Percentiles rank a stretch among this genome's conserved stretches.
phyloP scores from a whole-genome alignment of 2,329 filamentous ascomycete genomes.

The Fusarium papillatum region DNA sequence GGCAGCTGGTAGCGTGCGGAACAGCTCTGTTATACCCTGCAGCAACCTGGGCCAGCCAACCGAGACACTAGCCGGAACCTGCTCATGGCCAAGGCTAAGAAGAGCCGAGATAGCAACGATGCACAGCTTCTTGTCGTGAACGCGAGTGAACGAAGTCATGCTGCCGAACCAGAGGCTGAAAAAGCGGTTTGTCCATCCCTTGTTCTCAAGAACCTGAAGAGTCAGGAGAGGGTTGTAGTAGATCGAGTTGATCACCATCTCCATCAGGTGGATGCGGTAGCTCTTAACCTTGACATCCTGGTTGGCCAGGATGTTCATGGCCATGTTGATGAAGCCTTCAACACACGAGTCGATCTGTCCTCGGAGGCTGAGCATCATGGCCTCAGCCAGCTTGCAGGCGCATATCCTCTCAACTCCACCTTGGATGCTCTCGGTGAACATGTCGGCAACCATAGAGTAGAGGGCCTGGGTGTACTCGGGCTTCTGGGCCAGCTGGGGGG shows the following conservation, averaged over 20 bases:
- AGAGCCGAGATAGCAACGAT: constrained; percentile 94
- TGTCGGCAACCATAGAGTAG: constrained; percentile 94
- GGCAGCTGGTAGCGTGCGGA: constrained; percentile 90
- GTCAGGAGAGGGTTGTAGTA: constrained; percentile 95
- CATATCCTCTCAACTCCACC: constrained; percentile 96
- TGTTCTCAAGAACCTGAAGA: constrained; percentile 88
- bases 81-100: constrained; percentile 81
- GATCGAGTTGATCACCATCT: constrained; percentile 98
- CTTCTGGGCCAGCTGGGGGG: constrained; percentile 83
- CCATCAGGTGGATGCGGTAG: constrained; percentile 96
- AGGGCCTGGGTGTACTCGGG: constrained; percentile 90
- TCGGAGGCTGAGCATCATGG: constrained; percentile 95
- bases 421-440: constrained; percentile 93
- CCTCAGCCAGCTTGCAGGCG: constrained; percentile 96
- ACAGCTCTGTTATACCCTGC: constrained; percentile 88
- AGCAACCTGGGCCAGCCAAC: constrained; percentile 95
- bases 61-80: constrained; percentile 93
- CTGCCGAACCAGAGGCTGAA: constrained; percentile 98
- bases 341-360: constrained; percentile 91
- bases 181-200: constrained; percentile 98
- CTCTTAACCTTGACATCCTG: constrained; percentile 90
- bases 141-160: constrained; percentile 92
- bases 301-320: constrained; percentile 84
- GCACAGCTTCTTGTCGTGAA: constrained; percentile 99
- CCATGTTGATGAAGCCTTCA: constrained; percentile 88